Evolutionary conservation across 2,329 filamentous ascomycete species (phyloP), one percentile per base, ranked within the genome.

Genomic region (Fusarium sarcochroum): DNA sequence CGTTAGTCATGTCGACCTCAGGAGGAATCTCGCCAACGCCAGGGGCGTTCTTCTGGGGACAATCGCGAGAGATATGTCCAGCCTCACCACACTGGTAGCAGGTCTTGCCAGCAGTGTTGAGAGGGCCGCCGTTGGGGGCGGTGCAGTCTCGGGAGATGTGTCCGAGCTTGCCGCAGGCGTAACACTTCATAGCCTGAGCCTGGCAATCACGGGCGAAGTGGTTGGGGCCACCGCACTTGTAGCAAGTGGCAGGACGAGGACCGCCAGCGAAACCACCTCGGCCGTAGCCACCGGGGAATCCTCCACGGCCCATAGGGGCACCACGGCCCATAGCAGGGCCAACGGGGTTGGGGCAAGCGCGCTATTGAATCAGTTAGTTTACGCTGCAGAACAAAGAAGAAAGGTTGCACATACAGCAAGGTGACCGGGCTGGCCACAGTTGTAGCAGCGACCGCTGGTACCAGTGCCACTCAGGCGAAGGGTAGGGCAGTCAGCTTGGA

Each of bases 171-270:
- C 94, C 94, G 79, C 94, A 98, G 72, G 94, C 94, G 77, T 97
- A 98, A 87, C 94, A 98, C 85, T 98, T 98, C 93, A 97, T 97
- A 68, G 94, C 93, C 82, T 97, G 94, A 73, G 96, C 94, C 86
- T 98, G 96, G 87, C 96, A 99, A 78, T 99, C 96, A 71, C 96
- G 92, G 70, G 96, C 96, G 79, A 97, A 99, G 84, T 99, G 96
- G 87, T 99, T 99, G 63, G 96, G 96, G 34, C 95, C 89, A 73
- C 89, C 89, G 79, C 90, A 92, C 83, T 91, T 91, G 82, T 91
- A 91, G 83, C 90, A 92, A 54, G 90, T 91, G 35, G 90, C 87
- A 63, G 88, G 88, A 66, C 89, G 88, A 74, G 90, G 88, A 55
- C 89, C 89, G 70, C 90, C 90, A 73, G 86, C 85, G 78, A 91